A percentile compares a stretch with the other conserved stretches of the same genome.
phyloP scores from a whole-genome alignment of 148 eudicot species.

The Agrostemma githago region DNA sequence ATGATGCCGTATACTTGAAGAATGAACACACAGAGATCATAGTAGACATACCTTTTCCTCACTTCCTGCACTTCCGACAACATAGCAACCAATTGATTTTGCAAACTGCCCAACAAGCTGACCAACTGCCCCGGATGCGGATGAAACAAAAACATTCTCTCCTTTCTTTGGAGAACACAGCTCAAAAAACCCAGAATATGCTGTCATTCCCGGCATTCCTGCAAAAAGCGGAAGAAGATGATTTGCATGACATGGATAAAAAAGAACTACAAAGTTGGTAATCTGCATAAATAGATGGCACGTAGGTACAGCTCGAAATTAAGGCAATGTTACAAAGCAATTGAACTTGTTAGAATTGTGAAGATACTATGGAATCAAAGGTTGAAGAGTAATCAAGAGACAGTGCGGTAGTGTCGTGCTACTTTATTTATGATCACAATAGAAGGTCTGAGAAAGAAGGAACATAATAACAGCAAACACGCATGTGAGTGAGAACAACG shows the following conservation, averaged over 20 bases:
- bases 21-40: not conserved
- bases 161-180: constrained; percentile 39
- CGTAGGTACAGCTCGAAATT: too few species aligned
- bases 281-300: too few species aligned
- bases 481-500: not conserved
- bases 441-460: not conserved
- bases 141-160: constrained; percentile 37
- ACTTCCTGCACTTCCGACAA: constrained; percentile 48
- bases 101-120: constrained; percentile 51
- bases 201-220: constrained; percentile 48
- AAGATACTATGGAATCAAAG: not conserved
- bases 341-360: not conserved
- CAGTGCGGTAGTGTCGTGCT: not conserved
- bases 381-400: not conserved
- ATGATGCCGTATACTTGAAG: not conserved
- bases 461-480: not conserved
- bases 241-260: not conserved
- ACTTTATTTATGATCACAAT: not conserved
- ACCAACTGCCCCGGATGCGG: constrained; percentile 43
- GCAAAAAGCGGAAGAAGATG: not conserved
- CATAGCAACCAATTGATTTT: constrained; percentile 44
- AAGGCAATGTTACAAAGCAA: too few species aligned
- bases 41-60: constrained; percentile 29
- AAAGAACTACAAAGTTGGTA: not conserved
- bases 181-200: constrained; percentile 40